Evolutionary conservation across 2,329 filamentous ascomycete genomes (phyloP).

Genomic region (Pyricularia sp.): DNA sequence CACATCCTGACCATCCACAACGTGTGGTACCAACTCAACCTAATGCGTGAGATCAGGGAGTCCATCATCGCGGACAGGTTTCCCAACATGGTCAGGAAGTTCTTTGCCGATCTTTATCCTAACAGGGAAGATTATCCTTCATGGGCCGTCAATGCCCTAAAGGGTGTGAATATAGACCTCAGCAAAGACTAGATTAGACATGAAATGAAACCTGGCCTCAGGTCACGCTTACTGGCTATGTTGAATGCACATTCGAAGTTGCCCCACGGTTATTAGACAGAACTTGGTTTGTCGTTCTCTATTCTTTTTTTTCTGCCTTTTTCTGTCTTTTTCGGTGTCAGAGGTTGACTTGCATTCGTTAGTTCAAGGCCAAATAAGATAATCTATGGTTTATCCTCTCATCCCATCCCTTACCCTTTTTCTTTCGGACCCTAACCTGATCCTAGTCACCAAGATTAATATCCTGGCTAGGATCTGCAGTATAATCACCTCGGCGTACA

Average conservation of each 20-base stretch:
- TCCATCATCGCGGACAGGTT: constrained; percentile 73
- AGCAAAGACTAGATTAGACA: constrained; percentile 21
- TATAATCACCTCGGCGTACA: constrained; percentile 7
- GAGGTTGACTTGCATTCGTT: not conserved
- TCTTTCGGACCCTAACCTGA: constrained; percentile 6
- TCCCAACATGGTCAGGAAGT: constrained; percentile 62
- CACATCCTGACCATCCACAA: constrained; percentile 84
- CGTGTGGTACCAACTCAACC: constrained; percentile 75
- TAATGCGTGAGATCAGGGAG: constrained; percentile 65
- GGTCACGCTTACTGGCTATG: not conserved
- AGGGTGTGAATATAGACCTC: constrained; percentile 67
- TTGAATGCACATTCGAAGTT: not conserved
- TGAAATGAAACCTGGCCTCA: too few species aligned
- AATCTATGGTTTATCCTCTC: constrained; percentile 1
- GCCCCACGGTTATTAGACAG: too few species aligned
- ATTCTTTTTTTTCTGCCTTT: not conserved
- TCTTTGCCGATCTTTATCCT: constrained; percentile 64
- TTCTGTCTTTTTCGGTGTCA: not conserved
- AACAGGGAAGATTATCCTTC: constrained; percentile 55
- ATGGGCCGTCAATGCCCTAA: constrained; percentile 76
- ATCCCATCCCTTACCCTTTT: constrained; percentile 5
- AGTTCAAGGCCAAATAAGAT: not conserved
- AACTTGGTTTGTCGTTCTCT: too few species aligned
- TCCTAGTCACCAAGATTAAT: constrained; percentile 4
- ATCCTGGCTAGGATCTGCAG: constrained; percentile 5